Conservation (phyloP, 208 protist species). For the Trypanosoma scelopori region DNA sequence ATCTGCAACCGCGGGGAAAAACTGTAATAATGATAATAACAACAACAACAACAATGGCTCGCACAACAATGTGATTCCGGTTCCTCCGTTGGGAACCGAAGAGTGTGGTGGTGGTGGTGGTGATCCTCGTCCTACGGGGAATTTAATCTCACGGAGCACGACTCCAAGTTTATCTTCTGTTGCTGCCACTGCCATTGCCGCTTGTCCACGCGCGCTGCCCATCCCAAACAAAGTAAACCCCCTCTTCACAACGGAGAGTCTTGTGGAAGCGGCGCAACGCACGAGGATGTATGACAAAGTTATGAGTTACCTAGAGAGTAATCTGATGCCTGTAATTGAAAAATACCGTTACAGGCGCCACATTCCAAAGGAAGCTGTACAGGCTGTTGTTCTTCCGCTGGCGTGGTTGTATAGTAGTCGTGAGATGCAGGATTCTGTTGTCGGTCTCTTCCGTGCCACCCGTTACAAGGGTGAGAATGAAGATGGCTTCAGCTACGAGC, state of each 20-base stretch:
- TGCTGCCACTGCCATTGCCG: background rate
- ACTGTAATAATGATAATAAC: conserved; percentile 5
- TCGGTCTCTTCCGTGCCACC: conserved; percentile 83
- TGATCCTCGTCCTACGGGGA: conserved; percentile 7
- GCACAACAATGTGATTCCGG: background rate
- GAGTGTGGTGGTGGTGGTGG: conserved; percentile 5
- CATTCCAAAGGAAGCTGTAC: conserved; percentile 75
- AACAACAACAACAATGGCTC: background rate
- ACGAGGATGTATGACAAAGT: conserved; percentile 92
- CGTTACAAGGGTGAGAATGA: conserved; percentile 76
- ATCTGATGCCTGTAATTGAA: conserved; percentile 60
- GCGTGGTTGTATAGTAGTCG: conserved; percentile 89
- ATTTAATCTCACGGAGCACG: background rate
- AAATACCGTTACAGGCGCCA: conserved; percentile 57
- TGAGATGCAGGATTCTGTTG: conserved; percentile 91
- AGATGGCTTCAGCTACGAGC: conserved; percentile 82
- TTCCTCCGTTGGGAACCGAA: background rate
- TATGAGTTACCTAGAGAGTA: conserved; percentile 84
- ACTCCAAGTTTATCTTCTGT: background rate
- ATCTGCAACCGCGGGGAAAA: background rate
- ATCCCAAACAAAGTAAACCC: conserved; percentile 32
- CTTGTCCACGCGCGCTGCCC: conserved; percentile 3
- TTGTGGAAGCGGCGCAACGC: conserved; percentile 78
- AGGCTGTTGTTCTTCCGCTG: conserved; percentile 78
- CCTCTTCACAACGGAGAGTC: conserved; percentile 84